These are phyloP conservation scores for Aurinia saxatilis DNA, from an alignment of 345 rosid species.

Conservation along the genomic window DNA sequence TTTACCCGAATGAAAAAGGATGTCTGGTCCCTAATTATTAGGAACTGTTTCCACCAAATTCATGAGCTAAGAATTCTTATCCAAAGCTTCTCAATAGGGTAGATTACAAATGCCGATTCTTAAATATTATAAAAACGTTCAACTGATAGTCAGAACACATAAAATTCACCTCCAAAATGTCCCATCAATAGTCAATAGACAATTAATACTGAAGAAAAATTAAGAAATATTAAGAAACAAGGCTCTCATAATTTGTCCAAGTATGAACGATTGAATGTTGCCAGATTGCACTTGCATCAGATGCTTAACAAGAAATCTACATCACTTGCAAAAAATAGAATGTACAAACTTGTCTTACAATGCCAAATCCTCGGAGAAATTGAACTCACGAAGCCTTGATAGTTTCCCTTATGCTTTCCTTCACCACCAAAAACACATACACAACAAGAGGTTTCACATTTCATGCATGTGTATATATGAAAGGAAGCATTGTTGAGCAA, in stretches of 20 bases:
- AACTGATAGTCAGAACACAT: too few relatives aligned
- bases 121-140: too few relatives aligned
- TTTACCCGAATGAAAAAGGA: too few relatives aligned
- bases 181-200: neutral
- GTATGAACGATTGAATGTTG: conserved; percentile 21
- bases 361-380: conserved; percentile 30
- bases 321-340: conserved; percentile 26
- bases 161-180: neutral
- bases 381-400: conserved; percentile 38
- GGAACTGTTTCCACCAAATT: too few relatives aligned
- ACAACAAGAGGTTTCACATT: neutral
- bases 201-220: neutral
- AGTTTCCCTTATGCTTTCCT: conserved; percentile 46
- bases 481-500: neutral
- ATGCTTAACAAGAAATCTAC: conserved; percentile 34
- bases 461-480: neutral
- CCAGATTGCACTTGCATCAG: conserved; percentile 27
- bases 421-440: conserved; percentile 5
- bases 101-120: too few relatives aligned
- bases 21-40: too few relatives aligned
- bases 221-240: neutral
- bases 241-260: neutral
- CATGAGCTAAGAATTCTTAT: too few relatives aligned
- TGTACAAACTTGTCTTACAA: conserved; percentile 36
- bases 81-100: too few relatives aligned